Base-by-base conservation (phyloP, 169 alveolate genomes). In the Cryptosporidium parvum region DNA sequence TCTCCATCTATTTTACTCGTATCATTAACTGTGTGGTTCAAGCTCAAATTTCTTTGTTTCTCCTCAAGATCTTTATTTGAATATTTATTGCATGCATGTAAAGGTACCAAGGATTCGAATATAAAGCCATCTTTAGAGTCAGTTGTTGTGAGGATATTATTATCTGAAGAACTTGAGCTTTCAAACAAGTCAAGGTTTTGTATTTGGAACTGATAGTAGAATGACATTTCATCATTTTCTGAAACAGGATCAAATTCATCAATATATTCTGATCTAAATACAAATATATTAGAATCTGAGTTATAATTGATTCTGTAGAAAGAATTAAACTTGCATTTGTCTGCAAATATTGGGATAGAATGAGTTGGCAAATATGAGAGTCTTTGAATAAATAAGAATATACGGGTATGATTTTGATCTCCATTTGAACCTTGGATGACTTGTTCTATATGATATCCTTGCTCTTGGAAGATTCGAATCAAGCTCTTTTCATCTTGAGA, bases 321-420 rank as follows among this genome's bases (percentile, higher is more conserved):
- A 7, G 75, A 44, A 2, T 31, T n/a, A 26, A 80, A 80, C 1
- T 29, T 65, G 18, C 65, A 6, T 61, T 42, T 26, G 26, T 37
- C 0, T 2, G 69, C 52, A 45, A 62, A 59, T 14, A 80, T 48
- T 1, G 89, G 89, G n/a, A 62, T 37, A 3, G 89, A 62, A 29
- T 80, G 5, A 0, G 14, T 6, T 44, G 75, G 75, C 21, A 65
- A 29, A 31, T 37, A 62, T 29, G 23, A 31, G 4, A 80, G 35
- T 21, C 89, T n/a, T 33, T 80, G 89, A 26, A 80, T 67, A 39
- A 80, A 80, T 21, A 80, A 33, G 42, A 45, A 62, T 3, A 80
- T 61, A 16, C 65, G 72, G 16, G 69, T 35, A 75, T 56, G 26
- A 4, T 39, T 39, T 65, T 62, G 75, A 48, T 26, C 53, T 37